These are phyloP conservation scores for Russula griseocarnosa DNA, from an alignment of 768 basidiomycete genomes.

Conservation along the genomic window DNA sequence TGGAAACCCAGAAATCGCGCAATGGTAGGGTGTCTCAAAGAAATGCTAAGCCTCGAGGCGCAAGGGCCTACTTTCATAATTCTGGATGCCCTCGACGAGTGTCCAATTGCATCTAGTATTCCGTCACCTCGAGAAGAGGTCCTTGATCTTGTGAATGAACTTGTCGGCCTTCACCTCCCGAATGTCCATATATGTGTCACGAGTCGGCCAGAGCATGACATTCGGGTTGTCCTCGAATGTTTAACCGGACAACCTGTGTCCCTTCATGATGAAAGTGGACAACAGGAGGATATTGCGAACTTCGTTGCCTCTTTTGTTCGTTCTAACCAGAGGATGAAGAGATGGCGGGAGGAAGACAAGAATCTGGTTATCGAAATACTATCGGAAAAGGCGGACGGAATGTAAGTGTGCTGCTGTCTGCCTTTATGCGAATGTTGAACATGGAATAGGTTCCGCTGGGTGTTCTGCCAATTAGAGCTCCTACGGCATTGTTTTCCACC, in stretches of 20 bases:
- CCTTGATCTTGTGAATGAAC: too few species aligned
- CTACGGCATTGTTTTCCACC: neutral
- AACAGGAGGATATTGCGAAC: neutral
- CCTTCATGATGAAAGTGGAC: constrained; percentile 2
- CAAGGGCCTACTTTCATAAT: neutral
- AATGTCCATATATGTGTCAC: constrained; percentile 6
- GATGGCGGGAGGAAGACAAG: constrained; percentile 3
- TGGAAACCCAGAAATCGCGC: neutral
- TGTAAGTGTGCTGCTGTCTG: neutral
- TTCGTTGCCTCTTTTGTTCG: neutral
- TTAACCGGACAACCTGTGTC: neutral
- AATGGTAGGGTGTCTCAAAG: neutral
- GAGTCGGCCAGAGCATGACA: constrained; percentile 12
- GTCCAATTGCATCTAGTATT: too few species aligned
- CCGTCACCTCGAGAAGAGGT: too few species aligned
- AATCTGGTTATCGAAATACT: neutral
- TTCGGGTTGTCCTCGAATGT: neutral
- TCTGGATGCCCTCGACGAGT: too few species aligned
- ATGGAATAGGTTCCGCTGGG: neutral
- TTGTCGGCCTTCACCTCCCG: neutral
- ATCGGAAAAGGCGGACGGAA: neutral
- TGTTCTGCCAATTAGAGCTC: neutral
- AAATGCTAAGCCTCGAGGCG: neutral
- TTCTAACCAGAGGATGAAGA: neutral
- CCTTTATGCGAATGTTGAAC: too few species aligned